A percentile compares a stretch with the other conserved stretches of the same genome.
These are phyloP conservation scores for Sporothrix schenckii DNA, from an alignment of 2,329 filamentous ascomycete genomes.

Conservation along the genomic window DNA sequence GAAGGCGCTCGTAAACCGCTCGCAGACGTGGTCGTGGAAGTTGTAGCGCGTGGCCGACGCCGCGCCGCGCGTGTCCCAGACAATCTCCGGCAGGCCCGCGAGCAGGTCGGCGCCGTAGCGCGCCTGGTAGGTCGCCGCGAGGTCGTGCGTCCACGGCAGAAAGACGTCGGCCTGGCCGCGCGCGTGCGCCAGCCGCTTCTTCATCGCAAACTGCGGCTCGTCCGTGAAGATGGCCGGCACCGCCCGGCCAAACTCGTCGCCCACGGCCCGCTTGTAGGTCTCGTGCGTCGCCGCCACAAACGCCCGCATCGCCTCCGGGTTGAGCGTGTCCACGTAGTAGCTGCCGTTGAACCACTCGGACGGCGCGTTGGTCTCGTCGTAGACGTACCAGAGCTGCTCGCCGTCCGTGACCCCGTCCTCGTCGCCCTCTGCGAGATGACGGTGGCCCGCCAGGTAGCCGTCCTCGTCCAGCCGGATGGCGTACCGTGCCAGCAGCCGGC, in stretches of 20 bases:
- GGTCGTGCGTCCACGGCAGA: conserved; percentile 12
- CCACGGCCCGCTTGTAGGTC: conserved; percentile 1
- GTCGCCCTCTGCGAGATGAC: not conserved
- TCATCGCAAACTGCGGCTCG: conserved; percentile 19
- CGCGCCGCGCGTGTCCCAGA: not conserved
- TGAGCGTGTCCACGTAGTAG: conserved; percentile 7
- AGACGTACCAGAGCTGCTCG: not conserved
- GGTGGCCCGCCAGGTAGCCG: not conserved
- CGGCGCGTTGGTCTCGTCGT: conserved; percentile 3
- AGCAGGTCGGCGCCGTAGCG: not conserved
- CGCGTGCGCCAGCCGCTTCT: conserved; percentile 11
- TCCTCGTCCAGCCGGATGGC: conserved; percentile 10
- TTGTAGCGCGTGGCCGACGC: conserved; percentile 5
- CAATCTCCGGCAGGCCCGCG: not conserved
- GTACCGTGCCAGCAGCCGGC: conserved; percentile 5
- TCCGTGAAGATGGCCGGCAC: conserved; percentile 15
- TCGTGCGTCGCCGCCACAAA: conserved; percentile 13
- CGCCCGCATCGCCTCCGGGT: conserved; percentile 5
- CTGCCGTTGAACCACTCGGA: conserved; percentile 17
- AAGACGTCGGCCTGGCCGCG: not conserved
- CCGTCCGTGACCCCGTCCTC: not conserved
- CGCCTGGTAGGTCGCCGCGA: not conserved
- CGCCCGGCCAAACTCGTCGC: conserved; percentile 4
- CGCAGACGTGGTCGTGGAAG: conserved; percentile 21
- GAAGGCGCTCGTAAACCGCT: not conserved